A percentile compares a stretch with the other conserved stretches of the same genome.
phyloP scores from a whole-genome alignment of 495 filamentous ascomycete genomes.

The Aspergillus homomorphus region DNA sequence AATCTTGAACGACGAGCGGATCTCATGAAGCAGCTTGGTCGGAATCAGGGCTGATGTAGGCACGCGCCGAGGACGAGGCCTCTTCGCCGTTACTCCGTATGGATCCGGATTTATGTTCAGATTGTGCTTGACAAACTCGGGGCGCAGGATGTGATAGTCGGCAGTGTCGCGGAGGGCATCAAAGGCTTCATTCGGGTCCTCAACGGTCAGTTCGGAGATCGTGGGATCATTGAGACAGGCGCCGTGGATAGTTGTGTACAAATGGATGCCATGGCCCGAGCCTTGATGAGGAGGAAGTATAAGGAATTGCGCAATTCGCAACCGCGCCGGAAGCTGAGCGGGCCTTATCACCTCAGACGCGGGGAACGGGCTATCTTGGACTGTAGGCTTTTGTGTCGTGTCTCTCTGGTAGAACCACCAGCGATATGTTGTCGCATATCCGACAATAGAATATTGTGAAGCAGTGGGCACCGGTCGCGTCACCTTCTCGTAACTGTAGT shows the following conservation, averaged over 20 bases:
- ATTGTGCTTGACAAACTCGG: slow-evolving; percentile 42
- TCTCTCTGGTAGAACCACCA: slow-evolving; percentile 51
- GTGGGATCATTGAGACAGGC: slow-evolving; percentile 58
- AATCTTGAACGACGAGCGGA: slow-evolving; percentile 71
- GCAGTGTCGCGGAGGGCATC: slow-evolving; percentile 83
- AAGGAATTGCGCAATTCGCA: slow-evolving; percentile 90
- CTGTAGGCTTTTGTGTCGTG: slow-evolving; percentile 23
- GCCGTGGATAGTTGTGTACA: slow-evolving; percentile 76
- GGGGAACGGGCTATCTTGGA: slow-evolving; percentile 44
- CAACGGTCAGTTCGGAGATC: slow-evolving; percentile 82
- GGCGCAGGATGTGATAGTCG: slow-evolving; percentile 66
- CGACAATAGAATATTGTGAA: slow-evolving; percentile 69
- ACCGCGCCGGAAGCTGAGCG: slow-evolving; percentile 59
- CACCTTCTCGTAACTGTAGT: slow-evolving; percentile 63
- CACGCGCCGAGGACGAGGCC: slow-evolving; percentile 43
- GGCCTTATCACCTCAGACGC: slow-evolving; percentile 35
- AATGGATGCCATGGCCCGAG: slow-evolving; percentile 70
- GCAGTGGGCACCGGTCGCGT: slow-evolving; percentile 41
- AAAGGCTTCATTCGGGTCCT: slow-evolving; percentile 94
- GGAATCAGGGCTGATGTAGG: slow-evolving; percentile 65
- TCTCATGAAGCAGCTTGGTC: slow-evolving; percentile 49
- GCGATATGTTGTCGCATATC: slow-evolving; percentile 87
- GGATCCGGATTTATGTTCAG: slow-evolving; percentile 45
- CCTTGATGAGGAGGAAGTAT: slow-evolving; percentile 86
- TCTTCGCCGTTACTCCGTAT: slow-evolving; percentile 33